Evolutionary conservation across 805 yeast genomes (phyloP).

Genomic region (Cyberlindnera euphorbiiphila): DNA sequence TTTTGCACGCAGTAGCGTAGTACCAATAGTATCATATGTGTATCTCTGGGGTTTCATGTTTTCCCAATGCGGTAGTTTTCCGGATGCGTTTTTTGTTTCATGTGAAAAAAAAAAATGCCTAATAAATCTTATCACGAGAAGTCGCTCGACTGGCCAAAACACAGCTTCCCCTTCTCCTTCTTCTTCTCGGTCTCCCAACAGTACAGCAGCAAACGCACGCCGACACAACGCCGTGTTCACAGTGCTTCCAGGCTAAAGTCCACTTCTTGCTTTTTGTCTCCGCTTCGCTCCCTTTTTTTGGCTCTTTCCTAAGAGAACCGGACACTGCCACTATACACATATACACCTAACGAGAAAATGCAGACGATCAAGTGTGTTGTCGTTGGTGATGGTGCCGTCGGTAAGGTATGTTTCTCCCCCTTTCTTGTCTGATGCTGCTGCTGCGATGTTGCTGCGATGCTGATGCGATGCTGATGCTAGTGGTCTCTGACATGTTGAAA

Average conservation of each 20-base stretch:
- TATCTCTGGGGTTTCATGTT: too few relatives aligned
- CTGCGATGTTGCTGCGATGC: too few relatives aligned
- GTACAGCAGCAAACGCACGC: not conserved
- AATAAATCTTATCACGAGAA: conserved; percentile 4
- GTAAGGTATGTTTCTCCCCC: conserved; percentile 47
- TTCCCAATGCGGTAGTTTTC: not conserved
- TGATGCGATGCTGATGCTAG: too few relatives aligned
- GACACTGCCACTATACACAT: too few relatives aligned
- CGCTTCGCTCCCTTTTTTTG: too few relatives aligned
- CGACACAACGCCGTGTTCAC: too few relatives aligned
- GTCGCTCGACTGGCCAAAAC: too few relatives aligned
- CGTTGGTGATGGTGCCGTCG: conserved; percentile 99
- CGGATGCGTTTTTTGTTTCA: conserved; percentile 4
- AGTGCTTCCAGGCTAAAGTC: not conserved
- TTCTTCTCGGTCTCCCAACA: too few relatives aligned
- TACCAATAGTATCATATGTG: too few relatives aligned
- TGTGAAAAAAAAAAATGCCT: conserved; percentile 2
- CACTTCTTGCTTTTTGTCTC: not conserved
- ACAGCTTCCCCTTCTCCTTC: too few relatives aligned
- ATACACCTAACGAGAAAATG: conserved; percentile 28
- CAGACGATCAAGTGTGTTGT: conserved; percentile 86
- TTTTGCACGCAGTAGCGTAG: not conserved
- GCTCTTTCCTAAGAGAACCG: too few relatives aligned
- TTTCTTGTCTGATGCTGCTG: not conserved
- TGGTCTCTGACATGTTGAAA: too few relatives aligned